Evolutionary conservation across 495 filamentous ascomycete species (phyloP).

Genomic region (Chaetomium cochliodes): DNA sequence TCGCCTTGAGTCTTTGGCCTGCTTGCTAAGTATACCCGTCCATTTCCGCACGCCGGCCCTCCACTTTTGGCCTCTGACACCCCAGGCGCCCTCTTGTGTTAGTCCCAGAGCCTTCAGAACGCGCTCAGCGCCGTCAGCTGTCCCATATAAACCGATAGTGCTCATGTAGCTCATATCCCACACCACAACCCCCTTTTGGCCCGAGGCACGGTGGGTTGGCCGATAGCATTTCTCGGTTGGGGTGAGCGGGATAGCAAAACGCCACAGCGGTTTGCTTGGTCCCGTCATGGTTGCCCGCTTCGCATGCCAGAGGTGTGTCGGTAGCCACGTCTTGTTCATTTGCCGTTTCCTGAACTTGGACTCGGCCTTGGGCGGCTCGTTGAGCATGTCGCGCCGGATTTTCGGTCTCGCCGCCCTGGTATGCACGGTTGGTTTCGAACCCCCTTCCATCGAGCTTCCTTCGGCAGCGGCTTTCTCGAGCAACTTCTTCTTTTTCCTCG

Average conservation of each 20-base stretch:
- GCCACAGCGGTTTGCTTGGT: constrained; percentile 76
- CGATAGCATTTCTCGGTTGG: constrained; percentile 88
- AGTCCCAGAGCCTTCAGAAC: constrained; percentile 65
- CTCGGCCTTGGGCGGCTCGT: constrained; percentile 61
- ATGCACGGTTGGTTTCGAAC: constrained; percentile 35
- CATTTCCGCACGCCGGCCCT: constrained; percentile 67
- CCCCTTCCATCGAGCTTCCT: neutral
- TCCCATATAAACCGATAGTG: constrained; percentile 76
- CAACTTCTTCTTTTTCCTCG: constrained; percentile 56
- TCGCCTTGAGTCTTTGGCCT: constrained; percentile 51
- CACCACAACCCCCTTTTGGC: constrained; percentile 57
- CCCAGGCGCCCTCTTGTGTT: constrained; percentile 58
- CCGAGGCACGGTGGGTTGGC: constrained; percentile 76
- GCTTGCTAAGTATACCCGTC: constrained; percentile 63
- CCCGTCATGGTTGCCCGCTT: constrained; percentile 87
- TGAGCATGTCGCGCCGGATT: constrained; percentile 67
- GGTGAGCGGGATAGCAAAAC: constrained; percentile 79
- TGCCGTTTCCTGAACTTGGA: constrained; percentile 84
- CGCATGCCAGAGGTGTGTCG: constrained; percentile 90
- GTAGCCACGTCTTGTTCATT: constrained; percentile 86
- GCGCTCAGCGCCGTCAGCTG: constrained; percentile 57
- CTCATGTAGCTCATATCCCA: constrained; percentile 98
- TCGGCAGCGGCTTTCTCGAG: constrained; percentile 38
- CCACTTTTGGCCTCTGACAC: constrained; percentile 68
- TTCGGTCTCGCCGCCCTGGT: constrained; percentile 56